A percentile compares a stretch with the other conserved stretches of the same genome.
phyloP scores from a whole-genome alignment of 352 stramenopile species.

The Phytophthora idaei region DNA sequence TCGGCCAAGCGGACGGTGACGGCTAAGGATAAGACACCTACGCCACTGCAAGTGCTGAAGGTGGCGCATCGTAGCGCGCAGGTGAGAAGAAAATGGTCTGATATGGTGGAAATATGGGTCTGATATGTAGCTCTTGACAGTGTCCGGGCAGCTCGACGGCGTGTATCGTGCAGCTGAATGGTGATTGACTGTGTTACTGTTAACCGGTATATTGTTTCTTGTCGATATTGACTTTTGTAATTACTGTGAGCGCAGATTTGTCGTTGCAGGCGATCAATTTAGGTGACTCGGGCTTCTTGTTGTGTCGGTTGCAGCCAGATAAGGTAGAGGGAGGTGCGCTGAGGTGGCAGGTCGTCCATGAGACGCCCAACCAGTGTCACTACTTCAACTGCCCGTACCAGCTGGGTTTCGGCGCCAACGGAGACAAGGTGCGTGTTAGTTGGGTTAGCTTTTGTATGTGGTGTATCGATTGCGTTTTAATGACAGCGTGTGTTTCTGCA shows the following conservation, averaged over 20 bases:
- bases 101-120: not conserved
- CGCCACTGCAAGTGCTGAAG: slow-evolving; percentile 72
- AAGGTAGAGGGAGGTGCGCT: slow-evolving; percentile 26
- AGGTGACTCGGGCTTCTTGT: slow-evolving; percentile 94
- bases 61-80: slow-evolving; percentile 70
- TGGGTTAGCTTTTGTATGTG: not conserved
- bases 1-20: slow-evolving; percentile 39
- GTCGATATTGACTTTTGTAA: not conserved
- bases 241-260: slow-evolving; percentile 34
- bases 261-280: slow-evolving; percentile 91
- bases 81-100: slow-evolving; percentile 30
- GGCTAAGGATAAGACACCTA: slow-evolving; percentile 36
- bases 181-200: slow-evolving; percentile 32
- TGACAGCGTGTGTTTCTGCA: slow-evolving; percentile 7
- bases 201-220: not conserved
- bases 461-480: not conserved
- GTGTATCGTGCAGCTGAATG: slow-evolving; percentile 82
- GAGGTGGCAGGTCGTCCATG: slow-evolving; percentile 85
- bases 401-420: slow-evolving; percentile 84
- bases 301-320: slow-evolving; percentile 78
- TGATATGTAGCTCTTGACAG: slow-evolving; percentile 28
- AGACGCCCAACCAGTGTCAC: slow-evolving; percentile 92
- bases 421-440: slow-evolving; percentile 74
- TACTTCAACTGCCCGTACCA: slow-evolving; percentile 98
- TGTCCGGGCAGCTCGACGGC: slow-evolving; percentile 85